Percentiles rank a stretch among this genome's conserved stretches.
Conservation (phyloP, 2,329 filamentous ascomycete species). For the Metarhizium album region DNA sequence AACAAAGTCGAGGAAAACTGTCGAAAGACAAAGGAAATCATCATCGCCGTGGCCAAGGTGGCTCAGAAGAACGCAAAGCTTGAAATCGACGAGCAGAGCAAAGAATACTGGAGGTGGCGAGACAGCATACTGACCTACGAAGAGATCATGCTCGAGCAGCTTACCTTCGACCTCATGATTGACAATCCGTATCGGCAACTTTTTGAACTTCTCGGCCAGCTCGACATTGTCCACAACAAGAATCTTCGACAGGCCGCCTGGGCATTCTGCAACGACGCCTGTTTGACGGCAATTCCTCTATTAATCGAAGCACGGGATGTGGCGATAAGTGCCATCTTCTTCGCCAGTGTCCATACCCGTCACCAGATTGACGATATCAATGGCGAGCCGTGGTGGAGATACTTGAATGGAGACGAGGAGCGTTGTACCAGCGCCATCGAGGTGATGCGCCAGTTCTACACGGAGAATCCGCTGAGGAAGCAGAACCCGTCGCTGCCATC, state of each 20-base stretch:
- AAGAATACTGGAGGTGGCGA: slow-evolving; percentile 97
- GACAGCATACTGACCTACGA: slow-evolving; percentile 90
- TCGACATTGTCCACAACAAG: slow-evolving; percentile 70
- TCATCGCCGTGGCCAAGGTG: slow-evolving; percentile 86
- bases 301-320: slow-evolving; percentile 71
- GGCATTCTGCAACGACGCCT: slow-evolving; percentile 89
- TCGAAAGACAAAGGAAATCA: slow-evolving; percentile 88
- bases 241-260: slow-evolving; percentile 75
- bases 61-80: slow-evolving; percentile 90
- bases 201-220: slow-evolving; percentile 66
- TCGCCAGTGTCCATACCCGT: slow-evolving; percentile 64
- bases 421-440: slow-evolving; percentile 65
- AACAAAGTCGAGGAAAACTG: slow-evolving; percentile 98
- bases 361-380: slow-evolving; percentile 67
- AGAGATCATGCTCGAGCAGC: slow-evolving; percentile 78
- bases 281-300: slow-evolving; percentile 73
- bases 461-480: slow-evolving; percentile 51
- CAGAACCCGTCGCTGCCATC: slow-evolving; percentile 42
- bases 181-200: slow-evolving; percentile 80
- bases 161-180: slow-evolving; percentile 90
- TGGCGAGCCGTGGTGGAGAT: slow-evolving; percentile 80
- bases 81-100: slow-evolving; percentile 89
- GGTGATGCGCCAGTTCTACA: slow-evolving; percentile 60
- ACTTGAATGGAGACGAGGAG: slow-evolving; percentile 58
- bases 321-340: slow-evolving; percentile 77